These are phyloP conservation scores for Phaeoacremonium minimum DNA, from an alignment of 2,329 filamentous ascomycete genomes.

Conservation along the genomic window DNA sequence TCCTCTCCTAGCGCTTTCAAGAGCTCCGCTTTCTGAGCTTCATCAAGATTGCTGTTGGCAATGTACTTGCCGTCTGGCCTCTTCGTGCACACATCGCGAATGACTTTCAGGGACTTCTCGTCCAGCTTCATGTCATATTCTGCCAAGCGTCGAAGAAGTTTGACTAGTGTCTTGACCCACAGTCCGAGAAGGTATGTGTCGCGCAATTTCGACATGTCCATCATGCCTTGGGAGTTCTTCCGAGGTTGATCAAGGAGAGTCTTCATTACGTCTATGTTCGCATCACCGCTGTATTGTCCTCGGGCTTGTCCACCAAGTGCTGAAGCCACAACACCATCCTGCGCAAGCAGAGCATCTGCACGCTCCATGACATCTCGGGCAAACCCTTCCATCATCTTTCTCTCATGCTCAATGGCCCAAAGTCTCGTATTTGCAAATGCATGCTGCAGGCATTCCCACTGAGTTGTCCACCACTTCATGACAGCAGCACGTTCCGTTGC, in stretches of 20 bases:
- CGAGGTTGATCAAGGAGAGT: slow-evolving; percentile 61
- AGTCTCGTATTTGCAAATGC: slow-evolving; percentile 79
- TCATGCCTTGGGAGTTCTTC: slow-evolving; percentile 62
- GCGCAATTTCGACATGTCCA: slow-evolving; percentile 84
- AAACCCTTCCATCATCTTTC: slow-evolving; percentile 80
- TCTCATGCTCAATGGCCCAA: slow-evolving; percentile 77
- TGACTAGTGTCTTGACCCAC: slow-evolving; percentile 76
- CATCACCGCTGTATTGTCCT: slow-evolving; percentile 4
- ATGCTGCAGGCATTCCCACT: slow-evolving; percentile 77
- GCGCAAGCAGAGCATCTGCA: slow-evolving; percentile 77
- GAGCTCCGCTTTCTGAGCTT: slow-evolving; percentile 81
- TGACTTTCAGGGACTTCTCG: slow-evolving; percentile 51
- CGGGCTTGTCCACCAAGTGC: slow-evolving; percentile 41
- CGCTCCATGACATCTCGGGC: slow-evolving; percentile 95
- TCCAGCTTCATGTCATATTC: slow-evolving; percentile 72
- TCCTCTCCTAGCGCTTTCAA: slow-evolving; percentile 58
- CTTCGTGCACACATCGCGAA: slow-evolving; percentile 64
- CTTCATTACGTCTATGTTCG: slow-evolving; percentile 34
- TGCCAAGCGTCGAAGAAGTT: slow-evolving; percentile 77
- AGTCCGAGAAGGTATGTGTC: slow-evolving; percentile 82
- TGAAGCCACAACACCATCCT: slow-evolving; percentile 78
- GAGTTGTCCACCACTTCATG: slow-evolving; percentile 74
- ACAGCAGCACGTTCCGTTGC: slow-evolving; percentile 61
- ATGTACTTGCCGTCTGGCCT: slow-evolving; percentile 50
- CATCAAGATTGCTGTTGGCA: slow-evolving; percentile 74